Percentiles rank a stretch among this genome's conserved stretches.
phyloP scores from a whole-genome alignment of 345 rosid species.

The Cochlearia excelsa region DNA sequence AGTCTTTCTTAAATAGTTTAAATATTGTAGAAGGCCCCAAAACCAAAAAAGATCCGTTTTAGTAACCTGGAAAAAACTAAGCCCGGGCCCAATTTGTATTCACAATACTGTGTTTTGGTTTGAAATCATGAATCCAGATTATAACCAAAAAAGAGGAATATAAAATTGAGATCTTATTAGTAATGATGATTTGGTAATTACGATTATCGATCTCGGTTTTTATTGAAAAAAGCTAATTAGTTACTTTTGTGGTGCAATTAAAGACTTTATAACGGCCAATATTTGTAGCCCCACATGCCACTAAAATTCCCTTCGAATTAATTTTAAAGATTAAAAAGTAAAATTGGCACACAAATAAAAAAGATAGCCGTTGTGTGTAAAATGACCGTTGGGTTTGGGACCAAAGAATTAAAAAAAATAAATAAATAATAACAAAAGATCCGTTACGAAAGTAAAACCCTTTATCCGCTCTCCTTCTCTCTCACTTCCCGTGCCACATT shows the following conservation, averaged over 20 bases:
- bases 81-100: not conserved
- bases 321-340: conserved; percentile 21
- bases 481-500: conserved; percentile 28
- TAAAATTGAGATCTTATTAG: too few species aligned
- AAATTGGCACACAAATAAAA: conserved; percentile 14
- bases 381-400: conserved; percentile 37
- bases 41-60: not conserved
- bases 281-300: conserved; percentile 19
- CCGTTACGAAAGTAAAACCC: conserved; percentile 33
- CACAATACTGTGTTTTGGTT: not conserved
- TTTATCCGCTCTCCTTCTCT: conserved; percentile 31
- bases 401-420: not conserved
- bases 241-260: conserved; percentile 1
- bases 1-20: not conserved
- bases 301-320: conserved; percentile 1
- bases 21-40: not conserved
- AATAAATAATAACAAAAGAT: conserved; percentile 29
- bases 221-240: not conserved
- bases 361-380: conserved; percentile 32
- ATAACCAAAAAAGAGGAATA: too few species aligned
- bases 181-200: not conserved
- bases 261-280: conserved; percentile 26
- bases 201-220: not conserved
- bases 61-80: not conserved
- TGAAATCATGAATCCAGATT: too few species aligned